phyloP scores from a whole-genome alignment of 176 grass and related monocot genomes.

The Oryza glaberrima region DNA sequence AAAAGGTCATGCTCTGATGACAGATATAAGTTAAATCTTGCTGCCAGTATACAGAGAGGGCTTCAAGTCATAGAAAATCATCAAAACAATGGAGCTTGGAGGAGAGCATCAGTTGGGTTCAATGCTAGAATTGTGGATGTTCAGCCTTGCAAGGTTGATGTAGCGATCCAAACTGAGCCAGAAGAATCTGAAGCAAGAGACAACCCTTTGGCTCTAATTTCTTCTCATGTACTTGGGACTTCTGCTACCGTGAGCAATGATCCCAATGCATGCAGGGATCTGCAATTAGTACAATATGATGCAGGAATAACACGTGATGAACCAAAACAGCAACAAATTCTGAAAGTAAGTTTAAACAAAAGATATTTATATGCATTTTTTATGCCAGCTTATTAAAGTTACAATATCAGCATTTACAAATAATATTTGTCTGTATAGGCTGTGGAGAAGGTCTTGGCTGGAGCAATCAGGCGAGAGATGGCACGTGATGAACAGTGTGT shows the following conservation, averaged over 20 bases:
- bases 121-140: constrained; percentile 68
- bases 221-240: constrained; percentile 48
- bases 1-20: constrained; percentile 52
- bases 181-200: constrained; percentile 64
- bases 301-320: constrained; percentile 49
- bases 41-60: constrained; percentile 84
- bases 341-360: constrained; percentile 61
- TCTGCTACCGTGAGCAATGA: constrained; percentile 50
- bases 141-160: constrained; percentile 79
- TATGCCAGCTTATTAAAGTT: not conserved
- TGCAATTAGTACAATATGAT: constrained; percentile 67
- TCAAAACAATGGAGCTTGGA: constrained; percentile 61
- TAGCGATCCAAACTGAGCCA: constrained; percentile 73
- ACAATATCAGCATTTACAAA: constrained; percentile 3
- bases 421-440: constrained; percentile 58
- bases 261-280: constrained; percentile 53
- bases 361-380: not conserved
- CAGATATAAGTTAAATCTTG: constrained; percentile 54
- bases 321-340: constrained; percentile 62
- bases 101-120: constrained; percentile 79
- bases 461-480: constrained; percentile 95
- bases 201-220: constrained; percentile 56
- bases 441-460: constrained; percentile 88
- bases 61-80: constrained; percentile 80
- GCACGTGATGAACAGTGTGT: constrained; percentile 80